These are phyloP conservation scores for Drechslera avenae DNA, from an alignment of 2,329 filamentous ascomycete genomes.

Conservation along the genomic window DNA sequence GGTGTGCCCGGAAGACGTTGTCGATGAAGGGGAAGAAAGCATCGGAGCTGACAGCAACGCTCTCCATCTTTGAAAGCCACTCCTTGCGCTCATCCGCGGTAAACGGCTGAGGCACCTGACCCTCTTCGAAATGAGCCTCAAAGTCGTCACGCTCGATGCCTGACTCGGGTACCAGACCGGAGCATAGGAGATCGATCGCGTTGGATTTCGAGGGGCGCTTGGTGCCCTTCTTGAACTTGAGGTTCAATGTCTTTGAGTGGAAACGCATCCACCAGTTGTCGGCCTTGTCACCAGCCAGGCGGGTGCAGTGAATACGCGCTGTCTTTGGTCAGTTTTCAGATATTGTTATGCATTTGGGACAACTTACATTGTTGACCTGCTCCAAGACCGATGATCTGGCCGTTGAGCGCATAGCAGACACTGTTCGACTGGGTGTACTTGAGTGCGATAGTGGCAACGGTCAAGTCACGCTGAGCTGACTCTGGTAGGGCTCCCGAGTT, in stretches of 20 bases:
- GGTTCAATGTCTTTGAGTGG: slow-evolving; percentile 82
- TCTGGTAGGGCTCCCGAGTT: slow-evolving; percentile 74
- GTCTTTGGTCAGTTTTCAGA: slow-evolving; percentile 4
- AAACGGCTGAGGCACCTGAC: slow-evolving; percentile 74
- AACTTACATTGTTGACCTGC: slow-evolving; percentile 82
- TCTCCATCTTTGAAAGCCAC: slow-evolving; percentile 81
- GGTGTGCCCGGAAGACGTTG: slow-evolving; percentile 89
- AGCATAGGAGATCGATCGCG: slow-evolving; percentile 93
- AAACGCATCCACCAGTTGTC: slow-evolving; percentile 99
- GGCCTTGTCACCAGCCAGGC: slow-evolving; percentile 94
- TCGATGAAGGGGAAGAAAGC: slow-evolving; percentile 99
- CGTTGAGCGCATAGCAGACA: slow-evolving; percentile 94
- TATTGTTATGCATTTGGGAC: too few species aligned
- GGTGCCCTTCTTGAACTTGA: slow-evolving; percentile 97
- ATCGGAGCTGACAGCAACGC: slow-evolving; percentile 89
- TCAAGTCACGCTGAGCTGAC: slow-evolving; percentile 83
- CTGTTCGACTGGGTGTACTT: slow-evolving; percentile 99
- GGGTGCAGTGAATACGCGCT: slow-evolving; percentile 94
- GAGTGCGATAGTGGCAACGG: slow-evolving; percentile 92
- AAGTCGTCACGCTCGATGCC: slow-evolving; percentile 86
- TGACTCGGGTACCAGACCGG: slow-evolving; percentile 81
- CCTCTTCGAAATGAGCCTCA: slow-evolving; percentile 84
- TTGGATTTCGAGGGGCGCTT: slow-evolving; percentile 98
- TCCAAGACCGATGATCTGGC: slow-evolving; percentile 90
- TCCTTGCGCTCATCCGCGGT: slow-evolving; percentile 80